Base-by-base conservation (phyloP, 768 basidiomycete species). In the Rhizopogon vesiculosus region DNA sequence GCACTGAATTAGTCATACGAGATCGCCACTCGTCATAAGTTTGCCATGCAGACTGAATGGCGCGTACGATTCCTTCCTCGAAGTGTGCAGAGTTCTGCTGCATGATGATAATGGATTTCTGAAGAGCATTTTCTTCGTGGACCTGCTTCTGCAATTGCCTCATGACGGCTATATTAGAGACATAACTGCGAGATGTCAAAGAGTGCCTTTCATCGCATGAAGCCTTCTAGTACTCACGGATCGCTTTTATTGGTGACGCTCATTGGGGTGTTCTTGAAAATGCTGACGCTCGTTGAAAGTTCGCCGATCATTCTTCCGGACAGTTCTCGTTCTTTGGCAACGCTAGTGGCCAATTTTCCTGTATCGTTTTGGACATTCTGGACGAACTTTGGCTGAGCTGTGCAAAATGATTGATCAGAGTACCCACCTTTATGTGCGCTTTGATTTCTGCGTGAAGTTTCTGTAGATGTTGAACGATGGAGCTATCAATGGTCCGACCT, bases 101-200 rank as follows among this genome's bases (percentile, higher is more conserved):
- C 84, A 96, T 98, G 70, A 99, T 95, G 66, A 99, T 86, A 65
- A 98, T 91, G 2, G 89, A 91, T 70, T 98, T 99, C 73, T 99
- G 96, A 13, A 99, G 84, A 0, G 94, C 85, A 67, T 99, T 99
- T 73, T 99, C 97, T 73, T 97, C 96, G 72, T 93, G 85, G 44
- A 98, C 91, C 74, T 98, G 95, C 62, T 90, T 91, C 59, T 85
- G 82, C 15, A 97, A 83, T 68, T 97, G 93, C 51, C 82, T 86
- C 18, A 78, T 70, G 39, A 96, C 93, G 54, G 82, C 76, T 54
- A 77, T 73, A 68, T 93, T 92, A 56, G 82, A 77, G 46, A 91
- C 78, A 67, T 79, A 89, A 10, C 85, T 86, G 54, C 0, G 35
- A 18, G n/a, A 8, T 38, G 50, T 13, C 28, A 39, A 44, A 43